phyloP scores from a whole-genome alignment of 768 basidiomycete species.

The Lyophyllum atratum region DNA sequence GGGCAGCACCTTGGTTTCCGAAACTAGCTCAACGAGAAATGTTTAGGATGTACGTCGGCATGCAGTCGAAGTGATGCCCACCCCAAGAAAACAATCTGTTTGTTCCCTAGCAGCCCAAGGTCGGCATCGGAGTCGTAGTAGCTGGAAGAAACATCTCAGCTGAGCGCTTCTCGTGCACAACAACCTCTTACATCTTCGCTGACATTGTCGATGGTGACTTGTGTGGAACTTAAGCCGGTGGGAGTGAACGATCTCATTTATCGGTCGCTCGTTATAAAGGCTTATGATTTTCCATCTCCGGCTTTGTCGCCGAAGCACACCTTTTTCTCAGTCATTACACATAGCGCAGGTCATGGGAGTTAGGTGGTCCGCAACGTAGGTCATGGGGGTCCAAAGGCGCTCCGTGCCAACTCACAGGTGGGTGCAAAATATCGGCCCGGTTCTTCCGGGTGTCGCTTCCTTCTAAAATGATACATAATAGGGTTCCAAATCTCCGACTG shows the following conservation, averaged over 20 bases:
- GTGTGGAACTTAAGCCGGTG: background rate
- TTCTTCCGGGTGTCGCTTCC: background rate
- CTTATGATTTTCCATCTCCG: background rate
- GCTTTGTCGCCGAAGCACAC: background rate
- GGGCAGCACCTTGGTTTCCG: constrained; percentile 68
- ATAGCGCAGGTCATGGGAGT: background rate
- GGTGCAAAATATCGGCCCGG: background rate
- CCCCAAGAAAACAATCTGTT: constrained; percentile 64
- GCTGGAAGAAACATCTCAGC: constrained; percentile 26
- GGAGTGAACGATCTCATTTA: background rate
- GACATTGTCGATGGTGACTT: constrained; percentile 28
- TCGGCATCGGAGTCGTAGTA: constrained; percentile 69
- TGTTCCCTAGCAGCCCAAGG: constrained; percentile 43
- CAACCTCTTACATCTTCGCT: constrained; percentile 54
- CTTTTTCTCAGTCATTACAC: background rate
- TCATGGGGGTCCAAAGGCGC: too few relatives aligned
- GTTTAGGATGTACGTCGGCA: background rate
- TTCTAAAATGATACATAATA: background rate
- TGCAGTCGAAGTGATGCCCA: constrained; percentile 22
- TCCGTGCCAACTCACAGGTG: too few relatives aligned
- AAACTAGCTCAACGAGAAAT: constrained; percentile 37
- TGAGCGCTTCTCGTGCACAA: background rate
- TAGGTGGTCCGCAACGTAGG: too few relatives aligned
- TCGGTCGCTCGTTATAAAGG: background rate
- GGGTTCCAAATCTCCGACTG: background rate